Evolutionary conservation across 768 basidiomycete genomes (phyloP).

Genomic region (Vararia minispora): DNA sequence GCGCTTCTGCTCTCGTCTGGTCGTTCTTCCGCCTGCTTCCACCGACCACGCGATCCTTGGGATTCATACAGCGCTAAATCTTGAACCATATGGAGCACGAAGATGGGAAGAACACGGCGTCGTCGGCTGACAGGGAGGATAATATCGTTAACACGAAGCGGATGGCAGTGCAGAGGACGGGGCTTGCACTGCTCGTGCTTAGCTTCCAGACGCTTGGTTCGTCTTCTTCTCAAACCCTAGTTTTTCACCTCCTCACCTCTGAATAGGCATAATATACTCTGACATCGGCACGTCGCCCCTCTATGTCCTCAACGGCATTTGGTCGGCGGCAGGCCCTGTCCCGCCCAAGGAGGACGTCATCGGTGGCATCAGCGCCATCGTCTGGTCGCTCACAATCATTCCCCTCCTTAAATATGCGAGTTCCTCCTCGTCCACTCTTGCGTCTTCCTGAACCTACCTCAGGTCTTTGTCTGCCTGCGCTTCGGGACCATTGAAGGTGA

Average conservation of each 20-base stretch:
- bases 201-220: slow-evolving; percentile 24
- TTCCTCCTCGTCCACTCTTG: neutral
- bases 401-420: slow-evolving; percentile 56
- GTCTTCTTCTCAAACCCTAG: neutral
- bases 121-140: too few relatives aligned
- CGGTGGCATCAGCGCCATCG: slow-evolving; percentile 49
- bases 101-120: too few relatives aligned
- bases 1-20: neutral
- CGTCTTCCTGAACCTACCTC: neutral
- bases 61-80: neutral
- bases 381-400: slow-evolving; percentile 52
- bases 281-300: slow-evolving; percentile 49
- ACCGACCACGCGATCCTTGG: neutral
- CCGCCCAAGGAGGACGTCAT: slow-evolving; percentile 52
- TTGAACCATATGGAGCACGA: neutral
- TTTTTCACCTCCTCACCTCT: neutral
- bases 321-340: slow-evolving; percentile 33
- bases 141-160: too few relatives aligned
- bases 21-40: neutral
- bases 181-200: slow-evolving; percentile 16
- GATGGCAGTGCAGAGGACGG: neutral
- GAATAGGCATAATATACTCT: slow-evolving; percentile 28
- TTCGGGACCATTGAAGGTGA: slow-evolving; percentile 43
- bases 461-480: slow-evolving; percentile 38
- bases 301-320: slow-evolving; percentile 57